Evolutionary conservation across 495 filamentous ascomycete genomes (phyloP).

Genomic region (Opeltia flavorubescens): DNA sequence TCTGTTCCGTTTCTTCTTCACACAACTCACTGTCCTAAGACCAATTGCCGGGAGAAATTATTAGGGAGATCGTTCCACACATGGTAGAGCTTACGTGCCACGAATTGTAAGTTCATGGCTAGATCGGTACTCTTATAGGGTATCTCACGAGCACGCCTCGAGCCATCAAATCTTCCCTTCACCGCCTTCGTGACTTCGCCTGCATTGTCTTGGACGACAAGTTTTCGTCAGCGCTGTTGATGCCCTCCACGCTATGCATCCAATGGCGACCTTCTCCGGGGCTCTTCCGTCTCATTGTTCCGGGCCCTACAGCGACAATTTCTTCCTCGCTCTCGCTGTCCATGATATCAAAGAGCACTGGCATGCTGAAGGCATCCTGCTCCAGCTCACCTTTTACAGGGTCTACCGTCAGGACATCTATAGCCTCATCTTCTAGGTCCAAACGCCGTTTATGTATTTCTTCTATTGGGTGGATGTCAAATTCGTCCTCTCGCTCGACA

Average conservation of each 20-base stretch:
- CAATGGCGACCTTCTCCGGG: slow-evolving; percentile 41
- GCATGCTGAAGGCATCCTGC: slow-evolving; percentile 62
- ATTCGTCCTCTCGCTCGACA: slow-evolving; percentile 88
- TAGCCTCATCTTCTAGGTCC: slow-evolving; percentile 76
- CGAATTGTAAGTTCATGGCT: too few relatives aligned
- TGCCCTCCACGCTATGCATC: slow-evolving; percentile 32
- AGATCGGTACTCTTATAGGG: too few relatives aligned
- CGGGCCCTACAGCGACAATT: slow-evolving; percentile 68
- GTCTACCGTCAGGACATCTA: slow-evolving; percentile 73
- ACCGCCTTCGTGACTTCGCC: slow-evolving; percentile 13
- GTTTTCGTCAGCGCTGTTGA: slow-evolving; percentile 29
- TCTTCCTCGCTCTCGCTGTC: slow-evolving; percentile 73
- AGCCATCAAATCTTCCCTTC: too few relatives aligned
- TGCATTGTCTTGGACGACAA: slow-evolving; percentile 17
- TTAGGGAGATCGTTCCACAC: too few relatives aligned
- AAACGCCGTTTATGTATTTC: slow-evolving; percentile 84
- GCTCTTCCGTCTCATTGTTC: slow-evolving; percentile 68
- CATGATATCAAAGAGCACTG: slow-evolving; percentile 68
- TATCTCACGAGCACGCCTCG: too few relatives aligned
- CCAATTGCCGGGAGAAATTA: too few relatives aligned
- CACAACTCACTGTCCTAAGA: too few relatives aligned
- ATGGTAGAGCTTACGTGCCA: too few relatives aligned
- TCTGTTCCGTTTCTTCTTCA: too few relatives aligned
- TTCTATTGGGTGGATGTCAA: slow-evolving; percentile 90
- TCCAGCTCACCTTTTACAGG: slow-evolving; percentile 45